A percentile compares a stretch with the other conserved stretches of the same genome.
Evolutionary conservation across 75 land plant species (phyloP).

Genomic region (Picea sitchensis): DNA sequence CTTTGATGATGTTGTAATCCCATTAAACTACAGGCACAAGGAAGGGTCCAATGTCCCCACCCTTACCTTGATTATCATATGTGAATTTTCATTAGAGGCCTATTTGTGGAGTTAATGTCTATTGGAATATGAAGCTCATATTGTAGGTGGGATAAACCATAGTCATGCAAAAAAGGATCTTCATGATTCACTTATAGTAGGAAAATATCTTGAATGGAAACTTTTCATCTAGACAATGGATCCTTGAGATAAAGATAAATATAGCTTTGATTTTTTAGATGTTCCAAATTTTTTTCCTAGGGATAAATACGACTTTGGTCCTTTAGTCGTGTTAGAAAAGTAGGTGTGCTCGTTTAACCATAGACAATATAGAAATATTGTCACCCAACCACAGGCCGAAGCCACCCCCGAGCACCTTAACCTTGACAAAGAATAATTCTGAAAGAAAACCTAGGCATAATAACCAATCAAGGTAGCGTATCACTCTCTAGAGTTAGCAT

Average conservation of each 20-base stretch:
- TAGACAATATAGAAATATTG: too few relatives aligned
- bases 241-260: conserved; percentile 51
- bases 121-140: conserved; percentile 53
- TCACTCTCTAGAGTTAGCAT: too few relatives aligned
- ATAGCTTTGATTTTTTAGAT: conserved; percentile 29
- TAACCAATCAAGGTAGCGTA: too few relatives aligned
- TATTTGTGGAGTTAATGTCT: conserved; percentile 57
- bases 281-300: too few relatives aligned
- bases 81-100: conserved; percentile 82
- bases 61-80: conserved; percentile 59
- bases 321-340: too few relatives aligned
- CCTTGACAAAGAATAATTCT: too few relatives aligned
- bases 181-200: conserved; percentile 63
- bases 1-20: conserved; percentile 71
- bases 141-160: conserved; percentile 61
- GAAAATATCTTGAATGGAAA: conserved; percentile 80
- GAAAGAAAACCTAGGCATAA: too few relatives aligned
- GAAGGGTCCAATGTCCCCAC: conserved; percentile 80
- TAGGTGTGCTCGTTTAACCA: too few relatives aligned
- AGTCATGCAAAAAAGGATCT: conserved; percentile 85
- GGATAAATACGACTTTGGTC: too few relatives aligned
- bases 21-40: conserved; percentile 81
- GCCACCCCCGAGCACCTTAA: too few relatives aligned
- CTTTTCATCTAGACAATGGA: conserved; percentile 68
- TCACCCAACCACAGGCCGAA: too few relatives aligned